These are phyloP conservation scores for Furcasterigmium furcatum DNA, from an alignment of 2,329 filamentous ascomycete genomes.

Conservation along the genomic window DNA sequence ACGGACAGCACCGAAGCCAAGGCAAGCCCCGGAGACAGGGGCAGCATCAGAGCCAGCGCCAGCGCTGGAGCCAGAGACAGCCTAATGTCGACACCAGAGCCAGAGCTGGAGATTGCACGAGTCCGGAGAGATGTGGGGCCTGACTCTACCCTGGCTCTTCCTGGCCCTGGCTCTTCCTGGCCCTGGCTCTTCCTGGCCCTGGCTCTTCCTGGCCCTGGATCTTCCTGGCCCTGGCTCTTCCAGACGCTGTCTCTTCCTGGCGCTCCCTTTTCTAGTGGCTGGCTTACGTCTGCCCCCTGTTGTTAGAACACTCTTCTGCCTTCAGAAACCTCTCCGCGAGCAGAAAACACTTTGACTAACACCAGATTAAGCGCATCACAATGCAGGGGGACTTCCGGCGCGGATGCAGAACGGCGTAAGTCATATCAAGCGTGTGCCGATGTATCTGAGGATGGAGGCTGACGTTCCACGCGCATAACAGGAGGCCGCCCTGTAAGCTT, in stretches of 20 bases:
- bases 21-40: too few relatives aligned
- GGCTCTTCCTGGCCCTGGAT: too few relatives aligned
- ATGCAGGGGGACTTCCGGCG: slow-evolving; percentile 37
- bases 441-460: background rate
- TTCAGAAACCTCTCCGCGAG: too few relatives aligned
- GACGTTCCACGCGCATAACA: slow-evolving; percentile 6
- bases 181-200: too few relatives aligned
- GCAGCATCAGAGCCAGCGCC: too few relatives aligned
- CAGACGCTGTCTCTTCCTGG: slow-evolving; percentile 24
- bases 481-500: slow-evolving; percentile 9
- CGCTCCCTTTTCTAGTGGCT: background rate
- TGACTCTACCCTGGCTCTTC: slow-evolving; percentile 40
- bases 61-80: too few relatives aligned
- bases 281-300: background rate
- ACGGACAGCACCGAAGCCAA: too few relatives aligned
- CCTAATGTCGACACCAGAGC: too few relatives aligned
- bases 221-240: too few relatives aligned
- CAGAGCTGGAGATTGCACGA: background rate
- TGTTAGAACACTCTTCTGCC: background rate
- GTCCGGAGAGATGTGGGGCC: slow-evolving; percentile 14
- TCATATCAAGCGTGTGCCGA: slow-evolving; percentile 4
- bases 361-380: slow-evolving; percentile 33
- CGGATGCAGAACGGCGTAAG: slow-evolving; percentile 24
- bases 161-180: background rate
- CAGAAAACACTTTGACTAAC: slow-evolving; percentile 8